A percentile compares a stretch with the other conserved stretches of the same genome.
Evolutionary conservation across 108 stramenopile genomes (phyloP).

Genomic region (Parmales sp.): DNA sequence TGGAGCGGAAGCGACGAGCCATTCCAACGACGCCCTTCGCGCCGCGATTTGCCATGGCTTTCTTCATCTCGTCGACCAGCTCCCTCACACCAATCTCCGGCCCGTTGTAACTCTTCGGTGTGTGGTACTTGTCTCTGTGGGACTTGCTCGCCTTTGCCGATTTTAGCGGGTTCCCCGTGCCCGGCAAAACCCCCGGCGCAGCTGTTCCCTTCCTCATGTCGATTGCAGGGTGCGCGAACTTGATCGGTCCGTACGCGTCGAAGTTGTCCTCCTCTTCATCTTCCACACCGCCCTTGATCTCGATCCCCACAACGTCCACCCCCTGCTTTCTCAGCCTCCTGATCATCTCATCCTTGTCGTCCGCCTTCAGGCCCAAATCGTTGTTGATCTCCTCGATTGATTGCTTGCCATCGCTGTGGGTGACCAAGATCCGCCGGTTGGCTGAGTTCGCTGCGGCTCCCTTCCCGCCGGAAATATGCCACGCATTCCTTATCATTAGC

Average conservation of each 20-base stretch:
- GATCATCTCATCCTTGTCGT: conserved; percentile 21
- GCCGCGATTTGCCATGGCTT: neutral
- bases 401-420: conserved; percentile 35
- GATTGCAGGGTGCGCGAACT: neutral
- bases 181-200: conserved; percentile 1
- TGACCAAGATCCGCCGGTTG: conserved; percentile 37
- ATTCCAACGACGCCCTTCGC: conserved; percentile 26
- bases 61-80: neutral
- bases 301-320: conserved; percentile 6
- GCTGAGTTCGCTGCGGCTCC: conserved; percentile 36
- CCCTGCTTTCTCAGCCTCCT: neutral
- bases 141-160: neutral
- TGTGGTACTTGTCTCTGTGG: neutral
- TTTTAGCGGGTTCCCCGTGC: neutral
- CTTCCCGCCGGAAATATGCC: conserved; percentile 39
- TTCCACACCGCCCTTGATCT: neutral
- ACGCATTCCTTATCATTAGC: conserved; percentile 53
- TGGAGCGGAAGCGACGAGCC: neutral
- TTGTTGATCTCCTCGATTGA: conserved; percentile 34
- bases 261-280: neutral
- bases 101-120: neutral
- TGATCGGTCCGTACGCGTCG: neutral
- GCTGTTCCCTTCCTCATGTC: neutral
- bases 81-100: neutral
- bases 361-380: conserved; percentile 23